Percentiles rank a stretch among this genome's conserved stretches.
These are phyloP conservation scores for Rhododendron ovatum DNA, from an alignment of 148 eudicot genomes.

Conservation along the genomic window DNA sequence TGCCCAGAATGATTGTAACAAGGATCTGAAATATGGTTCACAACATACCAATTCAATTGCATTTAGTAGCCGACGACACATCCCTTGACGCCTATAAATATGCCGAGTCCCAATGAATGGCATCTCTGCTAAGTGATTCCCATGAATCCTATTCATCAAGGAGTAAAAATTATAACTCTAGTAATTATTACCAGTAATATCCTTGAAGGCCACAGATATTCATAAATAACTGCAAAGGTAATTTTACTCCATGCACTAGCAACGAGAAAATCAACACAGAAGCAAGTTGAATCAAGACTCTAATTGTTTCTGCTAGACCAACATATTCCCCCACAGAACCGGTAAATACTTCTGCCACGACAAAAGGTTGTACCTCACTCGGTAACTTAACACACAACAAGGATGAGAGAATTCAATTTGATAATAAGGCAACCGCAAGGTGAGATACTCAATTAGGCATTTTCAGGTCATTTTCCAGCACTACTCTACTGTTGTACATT, in stretches of 20 bases:
- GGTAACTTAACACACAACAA: not conserved
- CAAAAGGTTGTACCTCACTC: not conserved
- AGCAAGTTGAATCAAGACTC: not conserved
- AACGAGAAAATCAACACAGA: not conserved
- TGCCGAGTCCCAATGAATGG: constrained; percentile 91
- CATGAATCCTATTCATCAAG: constrained; percentile 61
- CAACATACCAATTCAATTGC: constrained; percentile 71
- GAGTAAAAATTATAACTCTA: not conserved
- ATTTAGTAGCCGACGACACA: constrained; percentile 78
- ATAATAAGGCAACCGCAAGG: not conserved
- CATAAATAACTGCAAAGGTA: not conserved
- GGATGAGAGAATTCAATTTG: not conserved
- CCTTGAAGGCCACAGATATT: not conserved
- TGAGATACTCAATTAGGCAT: not conserved
- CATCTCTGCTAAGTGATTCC: constrained; percentile 88
- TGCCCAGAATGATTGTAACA: not conserved
- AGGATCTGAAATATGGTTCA: not conserved
- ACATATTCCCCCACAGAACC: too few relatives aligned
- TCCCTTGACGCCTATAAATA: constrained; percentile 82
- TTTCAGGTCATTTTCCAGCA: not conserved
- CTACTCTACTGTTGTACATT: not conserved
- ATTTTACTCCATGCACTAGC: not conserved
- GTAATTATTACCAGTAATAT: not conserved
- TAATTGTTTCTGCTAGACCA: too few relatives aligned
- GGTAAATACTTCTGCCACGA: too few relatives aligned